These are phyloP conservation scores for Populus davidiana DNA, from an alignment of 345 rosid species.

Conservation along the genomic window DNA sequence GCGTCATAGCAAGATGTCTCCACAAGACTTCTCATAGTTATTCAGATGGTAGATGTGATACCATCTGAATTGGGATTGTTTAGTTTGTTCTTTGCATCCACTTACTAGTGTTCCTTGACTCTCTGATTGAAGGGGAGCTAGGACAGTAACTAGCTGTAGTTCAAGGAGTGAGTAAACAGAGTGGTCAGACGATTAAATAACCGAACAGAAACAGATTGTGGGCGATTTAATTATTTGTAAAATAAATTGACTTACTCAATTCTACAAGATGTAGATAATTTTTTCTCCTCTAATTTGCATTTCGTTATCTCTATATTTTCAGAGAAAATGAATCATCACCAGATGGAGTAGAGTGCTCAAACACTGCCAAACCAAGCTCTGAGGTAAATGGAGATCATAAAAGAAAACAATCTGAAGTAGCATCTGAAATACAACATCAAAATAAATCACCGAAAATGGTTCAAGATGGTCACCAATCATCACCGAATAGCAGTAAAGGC, in stretches of 20 bases:
- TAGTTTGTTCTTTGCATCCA: not conserved
- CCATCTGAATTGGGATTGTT: not conserved
- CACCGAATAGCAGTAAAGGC: conserved; percentile 37
- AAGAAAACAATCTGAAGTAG: conserved; percentile 60
- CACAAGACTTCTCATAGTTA: not conserved
- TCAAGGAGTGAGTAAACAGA: not conserved
- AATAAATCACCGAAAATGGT: conserved; percentile 47
- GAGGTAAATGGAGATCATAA: conserved; percentile 59
- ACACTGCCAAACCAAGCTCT: conserved; percentile 17
- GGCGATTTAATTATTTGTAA: not conserved
- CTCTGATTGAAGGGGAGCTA: not conserved
- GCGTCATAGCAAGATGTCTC: not conserved
- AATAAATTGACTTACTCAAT: not conserved
- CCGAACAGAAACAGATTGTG: not conserved
- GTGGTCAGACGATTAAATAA: not conserved
- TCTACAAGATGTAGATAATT: not conserved
- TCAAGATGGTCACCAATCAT: conserved; percentile 35
- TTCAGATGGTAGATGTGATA: not conserved
- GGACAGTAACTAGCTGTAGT: not conserved
- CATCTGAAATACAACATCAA: conserved; percentile 35
- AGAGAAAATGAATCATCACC: conserved; percentile 46
- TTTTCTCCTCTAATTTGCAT: not conserved
- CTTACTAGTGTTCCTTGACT: not conserved
- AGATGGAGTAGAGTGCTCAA: conserved; percentile 40
- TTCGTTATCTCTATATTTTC: conserved; percentile 7